Base-by-base conservation (phyloP, 176 grass and related monocot genomes). In the Olyra latifolia region DNA sequence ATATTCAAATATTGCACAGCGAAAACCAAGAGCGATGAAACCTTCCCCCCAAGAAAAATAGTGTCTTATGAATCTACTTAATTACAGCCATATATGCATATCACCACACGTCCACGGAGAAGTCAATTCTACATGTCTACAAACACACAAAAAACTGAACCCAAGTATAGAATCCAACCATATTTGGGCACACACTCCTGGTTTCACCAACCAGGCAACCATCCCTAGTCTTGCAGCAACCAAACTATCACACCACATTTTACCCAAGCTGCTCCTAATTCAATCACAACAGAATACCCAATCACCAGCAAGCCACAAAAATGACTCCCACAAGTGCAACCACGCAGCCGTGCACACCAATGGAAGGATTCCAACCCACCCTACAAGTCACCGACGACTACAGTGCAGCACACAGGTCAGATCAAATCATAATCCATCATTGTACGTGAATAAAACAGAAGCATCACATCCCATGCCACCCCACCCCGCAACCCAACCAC, bases 401-500 rank as follows among this genome's bases (percentile, higher is more conserved):
- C 76, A 63, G 75, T 66, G 56, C 11, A 64, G 27, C 54, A 69
- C 55, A 35, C 43, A 80, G 61, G 25, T 45, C 24, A 73, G 62
- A 69, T 84, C 52, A 76, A 17, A 28, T 64, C 50, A 84, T 35
- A 4, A 35, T 84, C 71, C 20, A 47, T 41, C 77, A 76, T 12
- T n/a, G 35, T 10, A 46, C 38, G 23, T 48, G 54, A 71, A 74
- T 81, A 70, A 81, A 81, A 71, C 71, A 39, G 62, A 85, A 70
- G 1, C 52, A 73, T 38, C 1, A 27, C 59, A 79, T 74, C 61
- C 61, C 66, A 78, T 23, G 19, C 40, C 62, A 79, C 40, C 62
- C 77, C 69, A 79, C 43, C 22, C 74, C 62, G 49, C 69, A 44
- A 64, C 56, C 71, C 82, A 81, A 81, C 87, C 82, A 82, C 65